Conservation (phyloP, 2,329 filamentous ascomycete species). For the Fusarium chlamydosporum region DNA sequence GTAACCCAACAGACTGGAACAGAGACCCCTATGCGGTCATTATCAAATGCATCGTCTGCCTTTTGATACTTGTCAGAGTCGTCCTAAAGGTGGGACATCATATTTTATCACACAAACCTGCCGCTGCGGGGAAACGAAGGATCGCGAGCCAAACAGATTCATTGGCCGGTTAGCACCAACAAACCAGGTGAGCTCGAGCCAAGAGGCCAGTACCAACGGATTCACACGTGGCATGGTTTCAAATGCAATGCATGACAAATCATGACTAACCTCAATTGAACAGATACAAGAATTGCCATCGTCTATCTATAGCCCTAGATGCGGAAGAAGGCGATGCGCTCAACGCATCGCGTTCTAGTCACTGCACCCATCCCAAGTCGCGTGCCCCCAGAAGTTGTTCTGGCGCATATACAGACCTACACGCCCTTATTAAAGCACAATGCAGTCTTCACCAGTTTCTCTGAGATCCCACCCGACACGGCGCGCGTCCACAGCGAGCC, state of each 20-base stretch:
- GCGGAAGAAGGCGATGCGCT: slow-evolving; percentile 30
- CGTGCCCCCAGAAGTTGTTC: slow-evolving; percentile 37
- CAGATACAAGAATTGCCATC: background rate
- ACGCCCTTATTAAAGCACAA: slow-evolving; percentile 31
- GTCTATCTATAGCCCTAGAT: background rate
- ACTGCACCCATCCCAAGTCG: slow-evolving; percentile 33
- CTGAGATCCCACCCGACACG: slow-evolving; percentile 20
- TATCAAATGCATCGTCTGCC: background rate
- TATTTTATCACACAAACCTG: background rate
- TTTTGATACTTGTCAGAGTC: background rate
- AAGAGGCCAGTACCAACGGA: background rate
- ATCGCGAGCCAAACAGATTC: background rate
- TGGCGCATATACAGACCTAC: slow-evolving; percentile 34
- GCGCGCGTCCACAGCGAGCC: slow-evolving; percentile 24
- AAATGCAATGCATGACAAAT: slow-evolving; percentile 14
- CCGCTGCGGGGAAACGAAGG: slow-evolving; percentile 1
- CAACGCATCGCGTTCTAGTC: slow-evolving; percentile 28
- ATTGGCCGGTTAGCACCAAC: background rate
- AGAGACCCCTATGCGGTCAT: background rate
- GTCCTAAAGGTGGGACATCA: background rate
- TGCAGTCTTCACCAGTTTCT: slow-evolving; percentile 24
- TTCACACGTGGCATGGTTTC: background rate
- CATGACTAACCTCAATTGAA: slow-evolving; percentile 28
- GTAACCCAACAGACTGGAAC: no score
- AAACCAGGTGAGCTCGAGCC: slow-evolving; percentile 4